Evolutionary conservation across 208 protist species (phyloP).

Genomic region (Leishmania aethiopica): DNA sequence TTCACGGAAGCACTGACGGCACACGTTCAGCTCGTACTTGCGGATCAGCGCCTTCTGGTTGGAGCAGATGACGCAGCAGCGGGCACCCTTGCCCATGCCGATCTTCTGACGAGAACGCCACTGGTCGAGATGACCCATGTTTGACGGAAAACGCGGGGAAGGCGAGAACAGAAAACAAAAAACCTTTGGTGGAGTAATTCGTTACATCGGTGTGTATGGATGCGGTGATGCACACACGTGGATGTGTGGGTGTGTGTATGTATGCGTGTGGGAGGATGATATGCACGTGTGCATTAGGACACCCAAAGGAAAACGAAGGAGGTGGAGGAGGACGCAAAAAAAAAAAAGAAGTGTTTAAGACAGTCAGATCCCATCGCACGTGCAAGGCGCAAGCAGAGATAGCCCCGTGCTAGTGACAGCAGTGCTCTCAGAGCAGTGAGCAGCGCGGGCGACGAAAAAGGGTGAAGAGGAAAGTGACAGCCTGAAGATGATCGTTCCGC

Average conservation of each 20-base stretch:
- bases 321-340: not conserved
- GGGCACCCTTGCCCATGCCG: conserved; percentile 90
- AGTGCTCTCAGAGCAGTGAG: not conserved
- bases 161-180: not conserved
- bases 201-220: not conserved
- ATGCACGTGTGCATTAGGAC: not conserved
- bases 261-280: not conserved
- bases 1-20: conserved; percentile 95
- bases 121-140: conserved; percentile 92
- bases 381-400: not conserved
- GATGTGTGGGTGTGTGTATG: not conserved
- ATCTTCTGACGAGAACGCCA: conserved; percentile 94
- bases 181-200: not conserved
- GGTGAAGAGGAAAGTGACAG: not conserved
- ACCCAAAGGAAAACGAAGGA: not conserved
- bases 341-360: not conserved
- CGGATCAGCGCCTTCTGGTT: conserved; percentile 94
- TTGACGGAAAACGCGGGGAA: conserved; percentile 6
- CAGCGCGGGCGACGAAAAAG: conserved; percentile 9
- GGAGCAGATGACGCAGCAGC: conserved; percentile 91
- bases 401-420: not conserved
- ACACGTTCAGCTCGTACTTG: conserved; percentile 95
- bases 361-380: not conserved
- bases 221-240: not conserved
- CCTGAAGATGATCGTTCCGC: not conserved